Conservation (phyloP, 192 early-diverging fungal genomes). For the Coemansia sp. region DNA sequence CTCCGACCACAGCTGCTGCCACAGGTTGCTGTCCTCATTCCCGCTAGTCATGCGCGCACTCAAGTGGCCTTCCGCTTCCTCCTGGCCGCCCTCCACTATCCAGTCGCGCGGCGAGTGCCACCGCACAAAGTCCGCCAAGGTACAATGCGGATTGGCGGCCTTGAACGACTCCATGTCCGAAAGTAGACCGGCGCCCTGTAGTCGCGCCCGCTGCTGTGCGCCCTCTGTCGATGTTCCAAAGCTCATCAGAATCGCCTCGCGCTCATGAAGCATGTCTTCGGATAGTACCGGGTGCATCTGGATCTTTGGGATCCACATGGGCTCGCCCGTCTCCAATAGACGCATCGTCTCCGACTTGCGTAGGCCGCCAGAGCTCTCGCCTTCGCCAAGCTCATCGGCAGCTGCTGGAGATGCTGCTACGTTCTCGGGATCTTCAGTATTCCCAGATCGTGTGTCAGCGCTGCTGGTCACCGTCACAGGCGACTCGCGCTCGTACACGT, state of each 20-base stretch:
- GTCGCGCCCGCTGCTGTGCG: constrained; percentile 62
- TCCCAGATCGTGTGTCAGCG: not conserved
- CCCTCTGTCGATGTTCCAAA: constrained; percentile 70
- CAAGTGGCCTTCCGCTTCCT: constrained; percentile 43
- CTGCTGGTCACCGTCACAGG: not conserved
- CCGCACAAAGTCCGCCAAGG: constrained; percentile 83
- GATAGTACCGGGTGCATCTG: constrained; percentile 76
- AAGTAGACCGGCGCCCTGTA: constrained; percentile 65
- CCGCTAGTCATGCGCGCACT: constrained; percentile 68
- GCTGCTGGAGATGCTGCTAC: not conserved
- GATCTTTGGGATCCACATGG: constrained; percentile 62
- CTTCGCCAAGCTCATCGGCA: not conserved
- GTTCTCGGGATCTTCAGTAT: not conserved
- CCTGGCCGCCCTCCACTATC: constrained; percentile 56
- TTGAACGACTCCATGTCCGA: constrained; percentile 91
- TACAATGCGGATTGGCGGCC: constrained; percentile 78
- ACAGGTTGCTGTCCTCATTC: constrained; percentile 65
- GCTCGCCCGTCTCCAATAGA: constrained; percentile 54
- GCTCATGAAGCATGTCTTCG: constrained; percentile 81
- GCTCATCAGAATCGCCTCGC: constrained; percentile 69
- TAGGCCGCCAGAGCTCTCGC: constrained; percentile 48
- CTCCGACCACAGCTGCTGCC: constrained; percentile 81
- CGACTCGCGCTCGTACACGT: constrained; percentile 25
- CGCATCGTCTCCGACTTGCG: constrained; percentile 41
- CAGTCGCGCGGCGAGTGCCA: constrained; percentile 97